These are phyloP conservation scores for Colletotrichum sp. DNA, from an alignment of 2,329 filamentous ascomycete genomes.

Conservation along the genomic window DNA sequence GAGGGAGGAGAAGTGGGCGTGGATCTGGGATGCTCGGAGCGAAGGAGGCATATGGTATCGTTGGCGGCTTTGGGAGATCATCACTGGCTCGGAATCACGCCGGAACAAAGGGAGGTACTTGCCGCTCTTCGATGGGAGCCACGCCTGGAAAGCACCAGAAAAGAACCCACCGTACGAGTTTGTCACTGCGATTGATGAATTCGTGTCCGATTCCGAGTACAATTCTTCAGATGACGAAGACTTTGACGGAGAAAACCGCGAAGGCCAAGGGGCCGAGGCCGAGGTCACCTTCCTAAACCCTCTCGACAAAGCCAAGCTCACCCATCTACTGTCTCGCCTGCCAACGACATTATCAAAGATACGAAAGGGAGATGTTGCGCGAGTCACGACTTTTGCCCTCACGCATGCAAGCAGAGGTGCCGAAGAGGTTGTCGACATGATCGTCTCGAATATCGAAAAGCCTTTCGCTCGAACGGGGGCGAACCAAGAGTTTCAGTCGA, in stretches of 20 bases:
- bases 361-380: conserved; percentile 83
- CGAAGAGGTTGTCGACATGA: conserved; percentile 89
- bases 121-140: conserved; percentile 76
- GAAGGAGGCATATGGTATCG: conserved; percentile 88
- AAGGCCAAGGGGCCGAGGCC: conserved; percentile 48
- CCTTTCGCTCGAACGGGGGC: conserved; percentile 78
- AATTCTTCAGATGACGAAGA: conserved; percentile 87
- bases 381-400: conserved; percentile 87
- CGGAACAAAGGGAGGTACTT: conserved; percentile 58
- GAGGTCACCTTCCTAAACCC: conserved; percentile 78
- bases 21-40: conserved; percentile 87
- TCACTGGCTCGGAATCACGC: conserved; percentile 66
- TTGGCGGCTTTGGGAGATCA: conserved; percentile 86
- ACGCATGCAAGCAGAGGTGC: conserved; percentile 84
- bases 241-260: conserved; percentile 61
- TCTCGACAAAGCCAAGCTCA: conserved; percentile 81
- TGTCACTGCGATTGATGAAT: conserved; percentile 75
- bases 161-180: conserved; percentile 82
- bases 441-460: conserved; percentile 80
- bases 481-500: conserved; percentile 46
- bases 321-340: conserved; percentile 82
- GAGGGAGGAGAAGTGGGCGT: conserved; percentile 88
- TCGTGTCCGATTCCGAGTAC: conserved; percentile 84
- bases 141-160: conserved; percentile 80
- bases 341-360: conserved; percentile 78